A percentile compares a stretch with the other conserved stretches of the same genome.
These are phyloP conservation scores for Yamadazyma phyllophila DNA, from an alignment of 805 yeast species.

Conservation along the genomic window DNA sequence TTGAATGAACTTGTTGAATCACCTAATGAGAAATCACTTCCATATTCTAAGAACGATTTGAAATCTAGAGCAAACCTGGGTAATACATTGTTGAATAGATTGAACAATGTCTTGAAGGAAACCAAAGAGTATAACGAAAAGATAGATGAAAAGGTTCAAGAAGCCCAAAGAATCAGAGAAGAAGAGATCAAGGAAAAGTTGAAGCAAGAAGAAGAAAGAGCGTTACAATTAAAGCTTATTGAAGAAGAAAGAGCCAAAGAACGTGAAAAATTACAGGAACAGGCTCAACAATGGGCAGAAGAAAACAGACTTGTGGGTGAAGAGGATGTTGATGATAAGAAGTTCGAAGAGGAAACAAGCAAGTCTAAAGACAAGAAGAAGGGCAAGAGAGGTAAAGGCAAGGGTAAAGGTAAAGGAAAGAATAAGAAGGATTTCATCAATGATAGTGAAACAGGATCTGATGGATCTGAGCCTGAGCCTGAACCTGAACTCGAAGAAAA, in stretches of 20 bases:
- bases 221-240: constrained; percentile 43
- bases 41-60: constrained; percentile 76
- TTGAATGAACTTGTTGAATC: constrained; percentile 53
- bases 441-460: constrained; percentile 25
- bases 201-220: constrained; percentile 38
- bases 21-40: constrained; percentile 54
- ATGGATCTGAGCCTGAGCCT: constrained; percentile 11
- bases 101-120: constrained; percentile 67
- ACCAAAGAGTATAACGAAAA: constrained; percentile 66
- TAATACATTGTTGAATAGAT: constrained; percentile 67
- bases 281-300: constrained; percentile 50
- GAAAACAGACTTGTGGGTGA: constrained; percentile 36
- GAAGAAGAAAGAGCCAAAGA: constrained; percentile 47
- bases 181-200: constrained; percentile 46
- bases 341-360: constrained; percentile 31
- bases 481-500: constrained; percentile 20
- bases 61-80: constrained; percentile 88
- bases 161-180: constrained; percentile 66
- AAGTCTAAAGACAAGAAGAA: constrained; percentile 26
- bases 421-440: constrained; percentile 32
- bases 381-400: constrained; percentile 24
- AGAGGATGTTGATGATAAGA: constrained; percentile 35
- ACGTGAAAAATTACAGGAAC: constrained; percentile 48
- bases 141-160: constrained; percentile 60
- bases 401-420: constrained; percentile 18